These are phyloP conservation scores for Psilocybe subaeruginosa DNA, from an alignment of 768 basidiomycete genomes.

Conservation along the genomic window DNA sequence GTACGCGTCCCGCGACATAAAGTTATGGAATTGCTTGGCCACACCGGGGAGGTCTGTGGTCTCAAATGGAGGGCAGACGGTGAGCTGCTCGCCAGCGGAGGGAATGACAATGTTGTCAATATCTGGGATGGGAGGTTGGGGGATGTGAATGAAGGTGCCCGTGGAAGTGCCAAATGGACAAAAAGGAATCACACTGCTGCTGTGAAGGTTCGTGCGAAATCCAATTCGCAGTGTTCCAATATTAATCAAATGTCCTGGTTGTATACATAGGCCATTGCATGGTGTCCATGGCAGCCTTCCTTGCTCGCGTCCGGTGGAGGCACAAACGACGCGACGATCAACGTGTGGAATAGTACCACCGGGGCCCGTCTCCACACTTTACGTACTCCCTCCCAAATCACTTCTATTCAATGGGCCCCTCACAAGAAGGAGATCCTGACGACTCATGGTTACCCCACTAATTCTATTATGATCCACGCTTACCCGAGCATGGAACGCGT, in stretches of 20 bases:
- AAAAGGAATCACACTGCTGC: conserved; percentile 92
- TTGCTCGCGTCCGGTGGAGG: conserved; percentile 94
- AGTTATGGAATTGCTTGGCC: conserved; percentile 87
- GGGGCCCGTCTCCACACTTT: conserved; percentile 89
- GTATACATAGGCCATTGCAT: conserved; percentile 78
- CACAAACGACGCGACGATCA: conserved; percentile 88
- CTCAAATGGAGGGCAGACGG: conserved; percentile 89
- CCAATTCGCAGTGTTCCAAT: background rate
- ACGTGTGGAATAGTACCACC: conserved; percentile 91
- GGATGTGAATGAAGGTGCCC: conserved; percentile 50
- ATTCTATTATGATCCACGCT: conserved; percentile 77
- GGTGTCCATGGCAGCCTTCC: conserved; percentile 96
- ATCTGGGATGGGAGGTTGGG: conserved; percentile 91
- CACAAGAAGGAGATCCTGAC: conserved; percentile 89
- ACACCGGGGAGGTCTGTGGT: conserved; percentile 93
- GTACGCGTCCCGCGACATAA: conserved; percentile 87
- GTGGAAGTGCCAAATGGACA: conserved; percentile 82
- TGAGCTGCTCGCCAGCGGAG: conserved; percentile 90
- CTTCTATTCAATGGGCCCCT: conserved; percentile 85
- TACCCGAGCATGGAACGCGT: conserved; percentile 88
- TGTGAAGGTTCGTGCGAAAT: conserved; percentile 54
- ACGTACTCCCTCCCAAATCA: conserved; percentile 89
- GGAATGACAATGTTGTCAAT: conserved; percentile 97
- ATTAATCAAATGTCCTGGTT: conserved; percentile 1
- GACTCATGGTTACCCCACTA: conserved; percentile 94